Percentiles rank a stretch among this genome's conserved stretches.
These are phyloP conservation scores for Camelina sativa DNA, from an alignment of 345 rosid genomes.

Conservation along the genomic window DNA sequence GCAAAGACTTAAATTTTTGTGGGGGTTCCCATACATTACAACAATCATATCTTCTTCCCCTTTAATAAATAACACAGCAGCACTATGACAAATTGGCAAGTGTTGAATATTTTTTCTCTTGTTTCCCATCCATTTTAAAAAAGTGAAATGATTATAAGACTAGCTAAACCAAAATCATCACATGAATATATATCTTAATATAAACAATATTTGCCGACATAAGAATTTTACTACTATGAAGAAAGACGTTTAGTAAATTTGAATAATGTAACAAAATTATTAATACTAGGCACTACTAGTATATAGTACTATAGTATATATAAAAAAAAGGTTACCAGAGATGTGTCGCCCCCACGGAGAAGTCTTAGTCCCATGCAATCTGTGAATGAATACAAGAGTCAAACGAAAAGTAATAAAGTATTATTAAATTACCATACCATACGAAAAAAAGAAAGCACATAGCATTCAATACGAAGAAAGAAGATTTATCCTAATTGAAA, in stretches of 20 bases:
- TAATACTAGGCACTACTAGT: background rate
- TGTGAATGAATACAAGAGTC: conserved; percentile 43
- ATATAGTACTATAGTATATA: too few relatives aligned
- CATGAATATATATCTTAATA: conserved; percentile 12
- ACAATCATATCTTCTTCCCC: conserved; percentile 29
- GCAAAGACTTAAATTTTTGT: conserved; percentile 18
- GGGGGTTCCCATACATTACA: conserved; percentile 29
- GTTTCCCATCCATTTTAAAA: conserved; percentile 9
- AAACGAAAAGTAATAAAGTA: conserved; percentile 22
- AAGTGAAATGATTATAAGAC: conserved; percentile 16
- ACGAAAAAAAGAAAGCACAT: background rate
- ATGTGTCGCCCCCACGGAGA: conserved; percentile 65
- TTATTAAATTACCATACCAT: conserved; percentile 8
- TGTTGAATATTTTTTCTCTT: background rate
- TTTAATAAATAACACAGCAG: conserved; percentile 10
- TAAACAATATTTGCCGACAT: conserved; percentile 34
- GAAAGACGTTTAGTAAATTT: background rate
- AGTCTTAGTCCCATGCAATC: conserved; percentile 73
- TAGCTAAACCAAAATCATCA: conserved; percentile 22
- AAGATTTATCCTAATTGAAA: conserved; percentile 18
- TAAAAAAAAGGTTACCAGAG: conserved; percentile 58
- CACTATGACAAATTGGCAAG: conserved; percentile 40
- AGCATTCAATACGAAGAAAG: conserved; percentile 36
- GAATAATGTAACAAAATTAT: background rate
- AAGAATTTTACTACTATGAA: background rate